Percentiles rank a stretch among this genome's conserved stretches.
Evolutionary conservation across 495 filamentous ascomycete genomes (phyloP).

Genomic region (Penicillium turbatum): DNA sequence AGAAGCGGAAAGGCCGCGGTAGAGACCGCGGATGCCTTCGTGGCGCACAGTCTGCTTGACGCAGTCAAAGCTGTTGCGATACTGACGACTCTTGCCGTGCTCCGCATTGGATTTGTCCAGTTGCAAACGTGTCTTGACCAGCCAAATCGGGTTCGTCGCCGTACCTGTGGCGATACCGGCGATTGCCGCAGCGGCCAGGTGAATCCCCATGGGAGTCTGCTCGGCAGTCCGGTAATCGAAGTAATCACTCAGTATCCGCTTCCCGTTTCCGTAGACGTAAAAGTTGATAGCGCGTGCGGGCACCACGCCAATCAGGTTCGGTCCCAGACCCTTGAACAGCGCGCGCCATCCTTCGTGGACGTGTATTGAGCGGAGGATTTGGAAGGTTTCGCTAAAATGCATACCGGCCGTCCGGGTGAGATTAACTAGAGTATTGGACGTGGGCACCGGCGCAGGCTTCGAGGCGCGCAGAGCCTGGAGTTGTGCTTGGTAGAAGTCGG

Average conservation of each 20-base stretch:
- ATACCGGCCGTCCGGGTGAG: conserved; percentile 43
- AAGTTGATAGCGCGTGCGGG: conserved; percentile 58
- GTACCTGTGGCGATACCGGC: conserved; percentile 58
- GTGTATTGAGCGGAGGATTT: conserved; percentile 53
- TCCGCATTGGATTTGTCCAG: conserved; percentile 49
- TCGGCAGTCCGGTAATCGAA: conserved; percentile 40
- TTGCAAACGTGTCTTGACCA: conserved; percentile 57
- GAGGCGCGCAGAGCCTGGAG: conserved; percentile 44
- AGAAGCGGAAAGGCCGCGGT: conserved; percentile 51
- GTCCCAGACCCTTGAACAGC: conserved; percentile 56
- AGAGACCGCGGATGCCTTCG: conserved; percentile 52
- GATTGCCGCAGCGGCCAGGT: conserved; percentile 47
- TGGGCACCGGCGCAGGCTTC: conserved; percentile 34
- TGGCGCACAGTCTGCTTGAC: conserved; percentile 49
- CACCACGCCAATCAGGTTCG: conserved; percentile 54
- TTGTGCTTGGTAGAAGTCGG: conserved; percentile 80
- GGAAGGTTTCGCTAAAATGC: conserved; percentile 53
- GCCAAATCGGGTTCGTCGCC: conserved; percentile 57
- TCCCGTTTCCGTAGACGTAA: conserved; percentile 56
- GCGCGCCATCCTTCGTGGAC: conserved; percentile 52
- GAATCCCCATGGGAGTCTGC: conserved; percentile 44
- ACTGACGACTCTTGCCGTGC: conserved; percentile 42
- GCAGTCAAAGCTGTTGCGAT: conserved; percentile 54
- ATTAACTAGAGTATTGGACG: conserved; percentile 39
- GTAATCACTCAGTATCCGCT: conserved; percentile 44